A percentile compares a stretch with the other conserved stretches of the same genome.
Evolutionary conservation across 1,284 basidiomycete genomes (phyloP).

Genomic region (Filobasidium uniguttulatum): DNA sequence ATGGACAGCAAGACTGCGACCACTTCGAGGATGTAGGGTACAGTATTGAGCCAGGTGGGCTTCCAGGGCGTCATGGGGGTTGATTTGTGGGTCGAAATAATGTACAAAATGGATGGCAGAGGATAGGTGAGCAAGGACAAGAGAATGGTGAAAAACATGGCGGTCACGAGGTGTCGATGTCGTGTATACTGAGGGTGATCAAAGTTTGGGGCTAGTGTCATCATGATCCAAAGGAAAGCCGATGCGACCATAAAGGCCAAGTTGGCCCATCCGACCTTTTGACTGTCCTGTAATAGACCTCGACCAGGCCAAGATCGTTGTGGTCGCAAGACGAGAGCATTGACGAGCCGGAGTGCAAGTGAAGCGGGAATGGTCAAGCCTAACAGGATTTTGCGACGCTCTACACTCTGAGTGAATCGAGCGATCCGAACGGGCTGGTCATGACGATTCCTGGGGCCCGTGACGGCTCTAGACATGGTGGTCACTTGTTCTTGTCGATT

Average conservation of each 20-base stretch:
- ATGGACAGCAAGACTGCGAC: constrained; percentile 11
- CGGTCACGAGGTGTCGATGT: constrained; percentile 1
- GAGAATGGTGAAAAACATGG: constrained; percentile 16
- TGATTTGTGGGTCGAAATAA: constrained; percentile 15
- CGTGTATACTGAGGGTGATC: not conserved
- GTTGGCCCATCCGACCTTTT: not conserved
- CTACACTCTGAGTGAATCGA: not conserved
- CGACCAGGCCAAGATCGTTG: too few species aligned
- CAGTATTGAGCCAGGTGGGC: not conserved
- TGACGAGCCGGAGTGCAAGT: not conserved
- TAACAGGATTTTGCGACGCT: not conserved
- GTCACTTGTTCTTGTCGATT: too few species aligned
- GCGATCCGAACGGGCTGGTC: not conserved
- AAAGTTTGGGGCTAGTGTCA: too few species aligned
- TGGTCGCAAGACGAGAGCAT: too few species aligned
- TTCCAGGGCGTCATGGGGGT: constrained; percentile 13
- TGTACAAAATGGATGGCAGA: constrained; percentile 23
- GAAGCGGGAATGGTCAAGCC: not conserved
- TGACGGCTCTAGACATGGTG: too few species aligned
- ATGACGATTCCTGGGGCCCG: not conserved
- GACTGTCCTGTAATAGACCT: too few species aligned
- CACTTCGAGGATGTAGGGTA: constrained; percentile 6
- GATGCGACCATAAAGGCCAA: not conserved
- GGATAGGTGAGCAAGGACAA: constrained; percentile 17
- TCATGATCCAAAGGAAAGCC: too few species aligned